phyloP scores from a whole-genome alignment of 352 stramenopile genomes.

The Globisporangium spinosum region DNA sequence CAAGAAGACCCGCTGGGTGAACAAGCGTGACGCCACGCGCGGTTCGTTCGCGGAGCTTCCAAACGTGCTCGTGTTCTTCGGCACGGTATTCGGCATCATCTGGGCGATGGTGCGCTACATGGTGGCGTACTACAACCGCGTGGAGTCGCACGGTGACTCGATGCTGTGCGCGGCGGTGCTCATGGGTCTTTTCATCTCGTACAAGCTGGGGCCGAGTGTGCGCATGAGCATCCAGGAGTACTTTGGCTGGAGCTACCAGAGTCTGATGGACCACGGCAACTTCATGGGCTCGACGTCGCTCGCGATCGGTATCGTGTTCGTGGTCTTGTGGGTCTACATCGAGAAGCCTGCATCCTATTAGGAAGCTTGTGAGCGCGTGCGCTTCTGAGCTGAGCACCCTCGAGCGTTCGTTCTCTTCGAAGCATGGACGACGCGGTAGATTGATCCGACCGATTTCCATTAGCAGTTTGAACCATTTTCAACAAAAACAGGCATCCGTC shows the following conservation, averaged over 20 bases:
- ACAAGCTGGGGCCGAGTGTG: constrained; percentile 73
- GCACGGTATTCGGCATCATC: constrained; percentile 62
- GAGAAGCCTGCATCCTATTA: constrained; percentile 48
- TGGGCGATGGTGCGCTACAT: constrained; percentile 84
- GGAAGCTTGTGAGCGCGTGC: neutral
- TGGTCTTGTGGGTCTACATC: constrained; percentile 80
- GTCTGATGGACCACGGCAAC: constrained; percentile 85
- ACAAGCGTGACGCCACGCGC: constrained; percentile 58
- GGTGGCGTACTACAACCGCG: constrained; percentile 64
- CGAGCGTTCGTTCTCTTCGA: neutral
- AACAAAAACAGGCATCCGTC: neutral
- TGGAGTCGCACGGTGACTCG: constrained; percentile 73
- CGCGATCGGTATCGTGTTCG: constrained; percentile 77
- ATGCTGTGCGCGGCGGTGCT: constrained; percentile 64
- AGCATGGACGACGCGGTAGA: neutral
- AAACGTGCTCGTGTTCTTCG: constrained; percentile 83
- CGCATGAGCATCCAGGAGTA: constrained; percentile 87
- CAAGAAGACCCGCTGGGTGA: constrained; percentile 63
- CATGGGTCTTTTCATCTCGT: constrained; percentile 74
- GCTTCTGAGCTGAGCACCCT: neutral
- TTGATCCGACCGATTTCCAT: neutral
- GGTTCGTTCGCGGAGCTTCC: constrained; percentile 72
- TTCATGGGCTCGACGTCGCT: constrained; percentile 82
- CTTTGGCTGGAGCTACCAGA: constrained; percentile 88
- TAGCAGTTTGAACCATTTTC: constrained; percentile 3